phyloP scores from a whole-genome alignment of 2,329 filamentous ascomycete genomes.

The Tolypocladium inflatum region DNA sequence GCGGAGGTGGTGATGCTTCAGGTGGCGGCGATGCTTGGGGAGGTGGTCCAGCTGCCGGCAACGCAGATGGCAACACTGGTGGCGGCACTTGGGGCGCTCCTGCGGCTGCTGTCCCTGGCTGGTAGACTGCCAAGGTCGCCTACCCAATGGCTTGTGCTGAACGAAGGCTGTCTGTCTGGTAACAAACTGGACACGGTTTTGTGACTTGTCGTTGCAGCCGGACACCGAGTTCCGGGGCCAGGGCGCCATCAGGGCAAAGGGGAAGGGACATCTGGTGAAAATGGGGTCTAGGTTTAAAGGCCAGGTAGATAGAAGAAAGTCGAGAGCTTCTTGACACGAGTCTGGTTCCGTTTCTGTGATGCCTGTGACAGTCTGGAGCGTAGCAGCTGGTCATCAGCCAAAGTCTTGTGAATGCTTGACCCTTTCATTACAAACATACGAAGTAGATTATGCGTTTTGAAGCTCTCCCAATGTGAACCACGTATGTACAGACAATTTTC shows the following conservation, averaged over 20 bases:
- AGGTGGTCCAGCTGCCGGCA: neutral
- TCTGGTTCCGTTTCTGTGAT: neutral
- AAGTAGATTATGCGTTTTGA: neutral
- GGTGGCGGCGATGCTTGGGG: conserved; percentile 4
- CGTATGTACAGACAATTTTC: too few relatives aligned
- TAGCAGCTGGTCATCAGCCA: too few relatives aligned
- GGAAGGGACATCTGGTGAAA: neutral
- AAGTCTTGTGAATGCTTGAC: too few relatives aligned
- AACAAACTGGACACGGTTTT: neutral
- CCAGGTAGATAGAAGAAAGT: neutral
- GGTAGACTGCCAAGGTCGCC: neutral
- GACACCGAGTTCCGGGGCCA: neutral
- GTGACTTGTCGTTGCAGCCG: neutral
- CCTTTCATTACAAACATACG: neutral
- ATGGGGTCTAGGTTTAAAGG: neutral
- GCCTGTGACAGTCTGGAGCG: too few relatives aligned
- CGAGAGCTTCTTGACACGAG: neutral
- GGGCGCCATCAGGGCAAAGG: neutral
- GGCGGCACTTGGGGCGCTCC: neutral
- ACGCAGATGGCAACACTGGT: neutral
- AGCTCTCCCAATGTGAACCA: neutral
- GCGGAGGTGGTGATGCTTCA: conserved; percentile 1
- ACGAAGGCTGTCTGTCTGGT: neutral
- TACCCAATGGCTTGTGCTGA: neutral
- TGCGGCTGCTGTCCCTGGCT: neutral